Evolutionary conservation across 2,329 filamentous ascomycete genomes (phyloP), one percentile per base, ranked within the genome.

Genomic region (Monilinia fructicola): DNA sequence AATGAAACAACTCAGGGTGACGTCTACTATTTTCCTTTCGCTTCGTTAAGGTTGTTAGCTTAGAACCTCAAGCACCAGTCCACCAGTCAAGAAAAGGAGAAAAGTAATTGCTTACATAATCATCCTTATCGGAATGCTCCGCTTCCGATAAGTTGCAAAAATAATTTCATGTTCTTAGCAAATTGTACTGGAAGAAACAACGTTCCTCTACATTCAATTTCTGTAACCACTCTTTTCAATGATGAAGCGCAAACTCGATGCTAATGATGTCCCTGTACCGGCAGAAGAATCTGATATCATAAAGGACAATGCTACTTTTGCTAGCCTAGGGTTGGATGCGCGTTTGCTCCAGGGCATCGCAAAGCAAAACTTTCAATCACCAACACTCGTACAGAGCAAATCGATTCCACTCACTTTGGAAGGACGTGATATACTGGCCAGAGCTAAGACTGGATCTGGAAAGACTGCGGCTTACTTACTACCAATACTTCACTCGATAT

Each of bases 381-480:
- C 95, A 18, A 98, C 95, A n/a, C 84, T 89, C 16, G 91, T 98
- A 1, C 95, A 99, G 79, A 85, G 87, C 53, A 89, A 90, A 78
- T 91, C 92, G 1, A 96, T 99, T 69, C 95, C 95, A 1, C 80
- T 97, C 48, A 92, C 92, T 28, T 82, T 98, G 23, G 87, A 93
- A 70, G 94, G 95, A 16, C 89, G 92, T 75, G 93, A 98, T 82
- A 88, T 99, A 58, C 82, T 98, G 50, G 93, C 93, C 65, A 93
- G 94, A 75, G 92, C 94, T 48, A 96, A 94, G 78, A 98, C 95
- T 6, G 95, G 95, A 16, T 97, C 93, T 4, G 95, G 95, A 72
- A 99, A 99, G 83, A 99, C 95, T 14, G 92, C 92, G n/a, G 94
- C 95, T 60, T 98, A 98, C 77, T 82, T 97, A 9, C 83, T 99